A percentile compares a stretch with the other conserved stretches of the same genome.
Evolutionary conservation across 768 basidiomycete genomes (phyloP).

Genomic region (Hydnum rufescens): DNA sequence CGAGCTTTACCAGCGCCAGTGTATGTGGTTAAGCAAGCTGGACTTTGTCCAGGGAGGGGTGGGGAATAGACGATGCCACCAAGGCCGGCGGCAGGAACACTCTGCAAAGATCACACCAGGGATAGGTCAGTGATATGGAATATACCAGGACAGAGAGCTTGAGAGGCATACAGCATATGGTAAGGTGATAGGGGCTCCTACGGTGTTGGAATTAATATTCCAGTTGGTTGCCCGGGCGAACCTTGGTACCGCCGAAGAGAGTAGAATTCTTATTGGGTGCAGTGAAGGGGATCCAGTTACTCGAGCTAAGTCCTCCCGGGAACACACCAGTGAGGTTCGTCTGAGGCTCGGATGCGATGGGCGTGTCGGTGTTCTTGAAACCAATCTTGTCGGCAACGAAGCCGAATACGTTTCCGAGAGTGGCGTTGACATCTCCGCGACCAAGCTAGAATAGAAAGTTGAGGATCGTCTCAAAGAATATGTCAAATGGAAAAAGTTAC

Average conservation of each 20-base stretch:
- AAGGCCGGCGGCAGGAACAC: too few species aligned
- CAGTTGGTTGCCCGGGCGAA: neutral
- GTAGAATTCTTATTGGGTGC: conserved; percentile 1
- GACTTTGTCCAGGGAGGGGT: too few species aligned
- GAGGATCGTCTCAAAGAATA: too few species aligned
- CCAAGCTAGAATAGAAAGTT: neutral
- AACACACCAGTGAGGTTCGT: conserved; percentile 13
- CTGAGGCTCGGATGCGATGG: conserved; percentile 7
- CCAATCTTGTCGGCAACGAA: conserved; percentile 2
- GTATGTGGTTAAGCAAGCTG: too few species aligned
- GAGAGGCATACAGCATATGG: neutral
- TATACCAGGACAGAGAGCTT: too few species aligned
- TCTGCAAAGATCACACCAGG: too few species aligned
- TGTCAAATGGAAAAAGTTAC: neutral
- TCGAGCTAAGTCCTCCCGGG: conserved; percentile 10
- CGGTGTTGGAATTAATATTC: neutral
- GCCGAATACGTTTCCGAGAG: neutral
- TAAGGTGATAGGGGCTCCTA: neutral
- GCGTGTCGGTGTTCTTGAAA: conserved; percentile 8
- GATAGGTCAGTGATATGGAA: too few species aligned
- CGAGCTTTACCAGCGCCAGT: too few species aligned
- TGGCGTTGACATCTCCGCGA: neutral
- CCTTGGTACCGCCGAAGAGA: neutral
- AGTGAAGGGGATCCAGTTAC: conserved; percentile 4
- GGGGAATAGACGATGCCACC: too few species aligned